A percentile compares a stretch with the other conserved stretches of the same genome.
These are phyloP conservation scores for Malus hybrid DNA, from an alignment of 331 rosid genomes.

Conservation along the genomic window DNA sequence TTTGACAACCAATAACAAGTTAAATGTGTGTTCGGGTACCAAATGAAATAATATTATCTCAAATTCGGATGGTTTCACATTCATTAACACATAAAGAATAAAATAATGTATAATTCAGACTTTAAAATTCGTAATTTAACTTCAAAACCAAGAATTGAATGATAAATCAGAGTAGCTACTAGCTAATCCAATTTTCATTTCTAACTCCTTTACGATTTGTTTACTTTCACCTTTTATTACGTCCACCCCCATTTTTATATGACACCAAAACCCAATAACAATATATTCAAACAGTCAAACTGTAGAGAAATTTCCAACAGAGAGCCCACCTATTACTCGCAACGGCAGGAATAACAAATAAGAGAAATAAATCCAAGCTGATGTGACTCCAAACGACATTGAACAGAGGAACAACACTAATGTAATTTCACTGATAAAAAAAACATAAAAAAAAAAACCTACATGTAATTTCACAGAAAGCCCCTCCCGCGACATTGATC, in stretches of 20 bases:
- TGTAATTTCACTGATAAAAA: too few species aligned
- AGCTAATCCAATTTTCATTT: not conserved
- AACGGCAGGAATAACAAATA: not conserved
- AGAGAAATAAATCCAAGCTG: not conserved
- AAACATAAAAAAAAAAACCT: too few species aligned
- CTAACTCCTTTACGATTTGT: not conserved
- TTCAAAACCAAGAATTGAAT: not conserved
- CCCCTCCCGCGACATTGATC: constrained; percentile 14
- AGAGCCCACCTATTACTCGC: not conserved
- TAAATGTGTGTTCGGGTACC: too few species aligned
- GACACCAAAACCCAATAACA: too few species aligned
- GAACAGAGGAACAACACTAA: constrained; percentile 8
- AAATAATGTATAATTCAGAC: too few species aligned
- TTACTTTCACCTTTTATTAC: not conserved
- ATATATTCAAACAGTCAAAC: not conserved
- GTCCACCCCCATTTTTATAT: not conserved
- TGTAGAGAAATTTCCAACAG: not conserved
- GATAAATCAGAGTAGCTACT: too few species aligned
- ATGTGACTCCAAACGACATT: constrained; percentile 16
- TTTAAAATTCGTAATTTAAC: too few species aligned
- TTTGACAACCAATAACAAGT: too few species aligned
- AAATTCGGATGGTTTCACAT: not conserved
- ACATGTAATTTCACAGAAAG: not conserved
- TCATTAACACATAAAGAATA: too few species aligned
- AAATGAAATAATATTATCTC: too few species aligned